Percentiles rank a stretch among this genome's conserved stretches.
phyloP scores from a whole-genome alignment of 768 basidiomycete species.

The Ramaria sp. region DNA sequence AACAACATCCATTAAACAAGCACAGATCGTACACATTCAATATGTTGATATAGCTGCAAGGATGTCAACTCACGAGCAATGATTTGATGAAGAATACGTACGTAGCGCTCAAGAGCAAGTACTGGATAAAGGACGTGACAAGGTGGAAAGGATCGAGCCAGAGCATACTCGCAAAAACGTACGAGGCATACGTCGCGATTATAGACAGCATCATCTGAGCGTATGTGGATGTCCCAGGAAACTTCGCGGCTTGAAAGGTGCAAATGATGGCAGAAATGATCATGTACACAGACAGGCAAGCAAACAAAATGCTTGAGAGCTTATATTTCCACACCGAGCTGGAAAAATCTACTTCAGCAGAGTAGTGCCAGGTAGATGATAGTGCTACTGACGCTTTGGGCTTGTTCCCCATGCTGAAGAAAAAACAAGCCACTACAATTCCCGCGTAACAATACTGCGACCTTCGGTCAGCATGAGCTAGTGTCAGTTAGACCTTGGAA shows the following conservation, averaged over 20 bases:
- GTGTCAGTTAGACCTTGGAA: constrained; percentile 4
- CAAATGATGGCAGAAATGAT: constrained; percentile 75
- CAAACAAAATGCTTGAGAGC: constrained; percentile 59
- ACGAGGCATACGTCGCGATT: constrained; percentile 61
- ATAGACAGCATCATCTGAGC: constrained; percentile 75
- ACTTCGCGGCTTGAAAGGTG: constrained; percentile 55
- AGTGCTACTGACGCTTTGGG: constrained; percentile 55
- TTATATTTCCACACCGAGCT: constrained; percentile 85
- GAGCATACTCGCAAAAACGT: constrained; percentile 63
- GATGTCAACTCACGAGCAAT: not conserved
- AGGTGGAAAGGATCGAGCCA: constrained; percentile 97
- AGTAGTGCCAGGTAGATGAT: constrained; percentile 13
- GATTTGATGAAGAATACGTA: not conserved
- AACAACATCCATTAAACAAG: constrained; percentile 13
- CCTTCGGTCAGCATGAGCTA: constrained; percentile 9
- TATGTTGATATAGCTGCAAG: constrained; percentile 47
- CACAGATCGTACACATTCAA: constrained; percentile 53
- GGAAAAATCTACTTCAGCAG: constrained; percentile 7
- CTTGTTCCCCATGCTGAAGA: constrained; percentile 94
- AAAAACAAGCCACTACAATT: constrained; percentile 78
- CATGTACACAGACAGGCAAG: constrained; percentile 74
- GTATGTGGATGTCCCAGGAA: constrained; percentile 55
- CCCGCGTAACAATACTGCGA: constrained; percentile 72
- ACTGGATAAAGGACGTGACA: constrained; percentile 82
- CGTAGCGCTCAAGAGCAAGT: constrained; percentile 75